Percentiles rank a stretch among this genome's conserved stretches.
phyloP scores from a whole-genome alignment of 2,329 filamentous ascomycete genomes.

The Hirsutella minnesotensis region DNA sequence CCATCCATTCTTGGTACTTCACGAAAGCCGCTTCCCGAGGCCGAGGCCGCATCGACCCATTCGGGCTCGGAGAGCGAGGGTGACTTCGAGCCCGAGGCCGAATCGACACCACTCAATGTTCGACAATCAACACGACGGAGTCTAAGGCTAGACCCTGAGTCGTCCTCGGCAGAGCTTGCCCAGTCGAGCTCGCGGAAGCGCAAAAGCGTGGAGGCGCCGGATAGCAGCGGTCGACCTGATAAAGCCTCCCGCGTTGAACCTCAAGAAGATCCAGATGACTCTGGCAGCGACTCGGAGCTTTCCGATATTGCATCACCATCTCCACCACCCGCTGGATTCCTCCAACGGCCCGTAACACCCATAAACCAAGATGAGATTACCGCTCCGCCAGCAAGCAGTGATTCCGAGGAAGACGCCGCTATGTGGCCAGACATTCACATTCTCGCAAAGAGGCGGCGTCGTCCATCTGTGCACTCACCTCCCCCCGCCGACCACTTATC shows the following conservation, averaged over 20 bases:
- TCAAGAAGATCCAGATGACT: constrained; percentile 6
- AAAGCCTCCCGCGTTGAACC: constrained; percentile 20
- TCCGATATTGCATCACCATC: constrained; percentile 25
- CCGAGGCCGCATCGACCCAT: constrained; percentile 16
- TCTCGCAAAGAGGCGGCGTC: constrained; percentile 34
- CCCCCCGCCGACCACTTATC: constrained; percentile 28
- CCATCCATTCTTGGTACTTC: constrained; percentile 48
- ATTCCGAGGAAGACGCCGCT: constrained; percentile 29
- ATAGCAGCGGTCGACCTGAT: constrained; percentile 23
- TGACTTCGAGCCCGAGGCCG: constrained; percentile 50
- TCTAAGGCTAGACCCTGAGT: constrained; percentile 9
- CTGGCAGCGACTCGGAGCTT: constrained; percentile 25
- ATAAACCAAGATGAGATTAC: constrained; percentile 35
- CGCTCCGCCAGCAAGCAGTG: constrained; percentile 44
- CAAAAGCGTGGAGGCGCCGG: constrained; percentile 38
- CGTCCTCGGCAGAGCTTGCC: constrained; percentile 13
- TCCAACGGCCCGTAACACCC: constrained; percentile 27
- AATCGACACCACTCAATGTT: constrained; percentile 52
- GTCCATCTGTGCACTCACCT: constrained; percentile 24
- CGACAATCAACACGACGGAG: constrained; percentile 24
- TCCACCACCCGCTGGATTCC: constrained; percentile 13
- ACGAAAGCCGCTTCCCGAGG: constrained; percentile 27
- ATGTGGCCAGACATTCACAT: constrained; percentile 41
- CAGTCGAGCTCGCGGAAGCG: constrained; percentile 36
- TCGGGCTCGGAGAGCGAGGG: constrained; percentile 29